Evolutionary conservation across 306 rosid species (phyloP).

Genomic region (Gleditsia sinensis): DNA sequence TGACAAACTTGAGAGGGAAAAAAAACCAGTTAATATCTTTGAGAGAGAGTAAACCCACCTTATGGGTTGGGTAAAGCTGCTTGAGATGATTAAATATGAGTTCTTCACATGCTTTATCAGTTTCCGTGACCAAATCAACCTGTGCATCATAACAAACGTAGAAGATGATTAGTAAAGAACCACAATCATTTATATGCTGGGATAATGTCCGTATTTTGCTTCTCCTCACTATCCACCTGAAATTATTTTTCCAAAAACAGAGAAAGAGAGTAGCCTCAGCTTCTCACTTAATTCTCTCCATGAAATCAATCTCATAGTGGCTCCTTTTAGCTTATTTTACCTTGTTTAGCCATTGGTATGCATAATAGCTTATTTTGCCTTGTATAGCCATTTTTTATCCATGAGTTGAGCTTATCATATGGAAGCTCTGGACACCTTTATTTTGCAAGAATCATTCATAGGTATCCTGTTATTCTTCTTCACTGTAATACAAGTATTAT

Average conservation of each 20-base stretch:
- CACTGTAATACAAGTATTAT: neutral
- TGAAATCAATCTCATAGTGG: neutral
- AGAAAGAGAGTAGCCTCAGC: neutral
- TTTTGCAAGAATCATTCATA: neutral
- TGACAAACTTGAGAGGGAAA: neutral
- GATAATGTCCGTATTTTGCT: constrained; percentile 5
- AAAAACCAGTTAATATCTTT: neutral
- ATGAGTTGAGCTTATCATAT: neutral
- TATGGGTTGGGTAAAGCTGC: constrained; percentile 77
- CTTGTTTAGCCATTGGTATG: neutral
- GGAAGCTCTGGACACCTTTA: neutral
- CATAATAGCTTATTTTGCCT: neutral
- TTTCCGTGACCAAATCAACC: constrained; percentile 99
- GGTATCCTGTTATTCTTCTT: neutral
- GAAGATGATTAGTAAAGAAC: neutral
- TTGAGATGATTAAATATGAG: constrained; percentile 84
- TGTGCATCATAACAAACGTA: constrained; percentile 42
- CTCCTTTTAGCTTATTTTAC: neutral
- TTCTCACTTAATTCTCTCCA: neutral
- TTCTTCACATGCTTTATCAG: constrained; percentile 97
- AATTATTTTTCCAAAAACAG: neutral
- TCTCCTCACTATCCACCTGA: neutral
- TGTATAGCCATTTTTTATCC: neutral
- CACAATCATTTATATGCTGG: neutral
- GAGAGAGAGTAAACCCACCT: constrained; percentile 51